Percentiles rank a stretch among this genome's conserved stretches.
phyloP scores from a whole-genome alignment of 1,284 basidiomycete genomes.

The Earliella scabrosa region DNA sequence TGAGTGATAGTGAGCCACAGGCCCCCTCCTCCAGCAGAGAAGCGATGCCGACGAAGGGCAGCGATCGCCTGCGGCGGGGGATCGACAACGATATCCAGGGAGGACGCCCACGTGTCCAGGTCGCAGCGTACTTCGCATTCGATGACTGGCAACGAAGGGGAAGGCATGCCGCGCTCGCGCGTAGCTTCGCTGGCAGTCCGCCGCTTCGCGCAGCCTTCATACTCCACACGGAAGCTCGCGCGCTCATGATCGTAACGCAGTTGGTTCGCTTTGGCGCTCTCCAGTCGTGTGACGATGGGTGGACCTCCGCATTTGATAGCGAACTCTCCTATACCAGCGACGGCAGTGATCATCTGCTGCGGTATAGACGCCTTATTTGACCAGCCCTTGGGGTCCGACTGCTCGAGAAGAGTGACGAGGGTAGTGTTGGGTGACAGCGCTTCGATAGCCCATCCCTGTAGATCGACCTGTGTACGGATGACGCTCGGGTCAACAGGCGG shows the following conservation, averaged over 20 bases:
- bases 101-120: slow-evolving; percentile 88
- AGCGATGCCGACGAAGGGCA: slow-evolving; percentile 85
- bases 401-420: slow-evolving; percentile 92
- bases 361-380: slow-evolving; percentile 94
- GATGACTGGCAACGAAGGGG: slow-evolving; percentile 55
- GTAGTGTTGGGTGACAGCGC: slow-evolving; percentile 95
- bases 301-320: slow-evolving; percentile 95
- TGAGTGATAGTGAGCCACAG: slow-evolving; percentile 97
- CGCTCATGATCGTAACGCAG: slow-evolving; percentile 90
- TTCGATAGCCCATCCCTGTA: slow-evolving; percentile 98
- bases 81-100: slow-evolving; percentile 91
- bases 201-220: slow-evolving; percentile 70
- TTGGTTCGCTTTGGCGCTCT: slow-evolving; percentile 78
- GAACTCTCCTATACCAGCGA: slow-evolving; percentile 92
- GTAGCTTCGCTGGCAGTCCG: slow-evolving; percentile 34
- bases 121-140: slow-evolving; percentile 97
- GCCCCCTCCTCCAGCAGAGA: slow-evolving; percentile 90
- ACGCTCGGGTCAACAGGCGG: slow-evolving; percentile 74
- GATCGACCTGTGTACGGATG: slow-evolving; percentile 93
- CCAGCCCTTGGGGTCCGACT: slow-evolving; percentile 98
- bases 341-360: slow-evolving; percentile 84
- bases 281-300: slow-evolving; percentile 84
- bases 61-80: slow-evolving; percentile 89
- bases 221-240: slow-evolving; percentile 83
- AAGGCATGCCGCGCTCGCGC: slow-evolving; percentile 17